These are phyloP conservation scores for Melocanna baccifera DNA, from an alignment of 176 grass and related monocot species.

Conservation along the genomic window DNA sequence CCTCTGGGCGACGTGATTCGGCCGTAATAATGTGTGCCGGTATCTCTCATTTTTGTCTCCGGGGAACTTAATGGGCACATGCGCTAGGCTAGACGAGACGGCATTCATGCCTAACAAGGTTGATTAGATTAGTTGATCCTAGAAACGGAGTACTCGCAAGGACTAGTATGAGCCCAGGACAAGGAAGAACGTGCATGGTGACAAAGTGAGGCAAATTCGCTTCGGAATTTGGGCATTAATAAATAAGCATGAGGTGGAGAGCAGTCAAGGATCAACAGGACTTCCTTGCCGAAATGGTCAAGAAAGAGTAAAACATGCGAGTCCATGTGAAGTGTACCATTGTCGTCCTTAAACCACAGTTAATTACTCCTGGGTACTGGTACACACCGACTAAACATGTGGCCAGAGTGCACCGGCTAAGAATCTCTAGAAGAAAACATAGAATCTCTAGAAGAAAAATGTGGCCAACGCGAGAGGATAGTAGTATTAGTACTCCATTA, in stretches of 20 bases:
- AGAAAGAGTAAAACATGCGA: background rate
- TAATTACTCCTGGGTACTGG: background rate
- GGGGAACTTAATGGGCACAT: background rate
- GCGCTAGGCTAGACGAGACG: background rate
- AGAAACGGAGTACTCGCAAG: background rate
- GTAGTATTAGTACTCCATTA: background rate
- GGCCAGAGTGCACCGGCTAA: background rate
- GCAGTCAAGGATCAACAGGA: background rate
- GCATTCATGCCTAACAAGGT: background rate
- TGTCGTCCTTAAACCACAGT: background rate
- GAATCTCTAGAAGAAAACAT: background rate
- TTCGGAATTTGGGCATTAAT: background rate
- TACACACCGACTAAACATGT: constrained; percentile 2
- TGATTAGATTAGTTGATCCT: background rate
- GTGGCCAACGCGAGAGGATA: background rate
- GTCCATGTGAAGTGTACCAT: background rate
- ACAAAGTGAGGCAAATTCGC: background rate
- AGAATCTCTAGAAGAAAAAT: background rate
- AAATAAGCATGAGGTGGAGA: background rate
- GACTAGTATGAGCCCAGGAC: background rate
- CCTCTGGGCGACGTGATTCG: background rate
- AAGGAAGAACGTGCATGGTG: background rate
- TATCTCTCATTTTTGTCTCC: background rate
- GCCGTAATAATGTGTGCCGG: constrained; percentile 21
- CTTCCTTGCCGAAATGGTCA: background rate